Percentiles rank a stretch among this genome's conserved stretches.
Conservation (phyloP, 2,329 filamentous ascomycete species). For the Diatrype stigma region DNA sequence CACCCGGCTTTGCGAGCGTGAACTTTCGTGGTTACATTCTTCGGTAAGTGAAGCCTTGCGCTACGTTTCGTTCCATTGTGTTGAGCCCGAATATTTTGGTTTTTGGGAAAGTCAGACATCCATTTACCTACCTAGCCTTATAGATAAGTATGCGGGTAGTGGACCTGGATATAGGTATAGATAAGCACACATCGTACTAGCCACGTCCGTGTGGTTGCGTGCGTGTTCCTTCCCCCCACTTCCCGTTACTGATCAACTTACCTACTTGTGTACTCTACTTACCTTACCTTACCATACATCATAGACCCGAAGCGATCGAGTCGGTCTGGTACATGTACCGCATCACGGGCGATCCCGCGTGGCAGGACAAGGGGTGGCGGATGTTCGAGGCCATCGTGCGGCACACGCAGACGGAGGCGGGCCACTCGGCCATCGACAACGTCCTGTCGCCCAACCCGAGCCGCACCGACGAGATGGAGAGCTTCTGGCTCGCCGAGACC, state of each 20-base stretch:
- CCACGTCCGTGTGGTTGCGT: too few species aligned
- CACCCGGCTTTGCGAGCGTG: conserved; percentile 48
- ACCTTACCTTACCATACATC: conserved; percentile 13
- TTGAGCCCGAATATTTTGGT: conserved; percentile 15
- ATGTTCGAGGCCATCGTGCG: conserved; percentile 75
- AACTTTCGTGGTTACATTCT: conserved; percentile 52
- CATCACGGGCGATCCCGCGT: conserved; percentile 71
- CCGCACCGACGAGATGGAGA: conserved; percentile 68
- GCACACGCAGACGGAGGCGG: conserved; percentile 61
- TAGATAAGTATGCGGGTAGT: too few species aligned
- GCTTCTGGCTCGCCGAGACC: conserved; percentile 87
- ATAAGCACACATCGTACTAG: too few species aligned
- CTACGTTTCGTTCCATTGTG: conserved; percentile 16
- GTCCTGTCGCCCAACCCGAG: conserved; percentile 44
- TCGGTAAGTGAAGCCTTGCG: conserved; percentile 40
- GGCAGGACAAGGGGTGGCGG: conserved; percentile 79
- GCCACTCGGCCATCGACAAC: conserved; percentile 66
- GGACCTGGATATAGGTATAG: too few species aligned
- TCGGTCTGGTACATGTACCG: conserved; percentile 88
- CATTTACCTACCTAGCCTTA: too few species aligned
- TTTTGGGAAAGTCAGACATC: too few species aligned
- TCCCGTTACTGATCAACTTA: too few species aligned
- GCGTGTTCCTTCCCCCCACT: too few species aligned
- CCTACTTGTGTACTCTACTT: too few species aligned
- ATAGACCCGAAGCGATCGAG: conserved; percentile 79